phyloP scores from a whole-genome alignment of 2,329 filamentous ascomycete species.

The Hymenoscyphus infarciens region DNA sequence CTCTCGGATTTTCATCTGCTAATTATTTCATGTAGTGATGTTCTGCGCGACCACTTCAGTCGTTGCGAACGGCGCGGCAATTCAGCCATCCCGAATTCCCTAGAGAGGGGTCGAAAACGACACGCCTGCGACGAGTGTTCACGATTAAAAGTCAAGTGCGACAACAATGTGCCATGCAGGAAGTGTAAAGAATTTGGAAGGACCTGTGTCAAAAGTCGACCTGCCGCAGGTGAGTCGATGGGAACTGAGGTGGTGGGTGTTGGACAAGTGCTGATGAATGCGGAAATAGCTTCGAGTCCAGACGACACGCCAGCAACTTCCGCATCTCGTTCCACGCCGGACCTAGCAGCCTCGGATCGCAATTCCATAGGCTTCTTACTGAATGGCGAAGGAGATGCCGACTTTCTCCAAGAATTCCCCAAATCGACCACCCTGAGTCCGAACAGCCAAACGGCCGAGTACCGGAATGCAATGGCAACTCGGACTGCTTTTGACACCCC shows the following conservation, averaged over 20 bases:
- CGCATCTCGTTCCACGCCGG: slow-evolving; percentile 24
- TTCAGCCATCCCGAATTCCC: slow-evolving; percentile 32
- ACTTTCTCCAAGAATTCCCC: slow-evolving; percentile 33
- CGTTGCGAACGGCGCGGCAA: slow-evolving; percentile 32
- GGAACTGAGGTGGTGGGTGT: not conserved
- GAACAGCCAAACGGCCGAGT: slow-evolving; percentile 15
- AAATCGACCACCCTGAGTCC: slow-evolving; percentile 28
- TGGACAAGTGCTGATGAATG: slow-evolving; percentile 10
- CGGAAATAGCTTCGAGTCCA: slow-evolving; percentile 23
- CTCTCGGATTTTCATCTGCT: slow-evolving; percentile 11
- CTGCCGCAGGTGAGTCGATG: slow-evolving; percentile 20
- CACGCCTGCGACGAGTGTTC: slow-evolving; percentile 36
- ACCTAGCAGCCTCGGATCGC: slow-evolving; percentile 28
- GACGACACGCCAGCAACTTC: slow-evolving; percentile 21
- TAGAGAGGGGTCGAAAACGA: slow-evolving; percentile 35
- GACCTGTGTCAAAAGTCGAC: slow-evolving; percentile 30
- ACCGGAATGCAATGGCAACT: slow-evolving; percentile 10
- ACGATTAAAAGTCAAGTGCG: slow-evolving; percentile 36
- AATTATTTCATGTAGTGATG: slow-evolving; percentile 26
- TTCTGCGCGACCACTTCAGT: slow-evolving; percentile 35
- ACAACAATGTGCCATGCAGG: slow-evolving; percentile 33
- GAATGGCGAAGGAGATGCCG: slow-evolving; percentile 30
- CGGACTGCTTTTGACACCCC: slow-evolving; percentile 15
- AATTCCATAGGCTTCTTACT: slow-evolving; percentile 36
- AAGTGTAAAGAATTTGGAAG: slow-evolving; percentile 36